Conservation (phyloP, 345 rosid genomes). For the Rhodamnia rubescens region DNA sequence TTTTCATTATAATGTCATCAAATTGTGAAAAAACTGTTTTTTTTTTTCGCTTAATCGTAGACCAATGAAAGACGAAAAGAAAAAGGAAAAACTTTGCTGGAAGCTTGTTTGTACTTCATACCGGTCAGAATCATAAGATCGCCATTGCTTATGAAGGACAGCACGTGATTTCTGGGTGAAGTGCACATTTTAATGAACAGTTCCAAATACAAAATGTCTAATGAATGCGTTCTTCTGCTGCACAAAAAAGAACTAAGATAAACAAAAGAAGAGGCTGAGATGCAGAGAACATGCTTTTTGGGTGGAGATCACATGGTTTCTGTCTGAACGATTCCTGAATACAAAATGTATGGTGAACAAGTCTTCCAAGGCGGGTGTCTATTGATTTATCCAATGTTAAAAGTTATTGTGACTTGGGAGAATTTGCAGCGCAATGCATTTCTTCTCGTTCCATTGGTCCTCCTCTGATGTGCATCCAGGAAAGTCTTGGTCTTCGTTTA, state of each 20-base stretch:
- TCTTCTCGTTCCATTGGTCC: no score
- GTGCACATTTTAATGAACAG: not conserved
- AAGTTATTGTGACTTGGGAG: no score
- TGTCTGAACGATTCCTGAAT: no score
- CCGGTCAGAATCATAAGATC: no score
- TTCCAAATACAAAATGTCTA: not conserved
- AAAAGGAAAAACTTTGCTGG: not conserved
- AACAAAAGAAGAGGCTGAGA: no score
- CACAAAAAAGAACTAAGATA: no score
- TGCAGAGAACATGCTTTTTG: no score
- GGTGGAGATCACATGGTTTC: no score
- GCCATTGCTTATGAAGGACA: not conserved
- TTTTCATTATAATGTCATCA: not conserved
- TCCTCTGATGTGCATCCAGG: not conserved
- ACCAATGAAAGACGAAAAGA: not conserved
- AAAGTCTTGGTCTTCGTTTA: not conserved
- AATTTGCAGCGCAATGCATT: no score
- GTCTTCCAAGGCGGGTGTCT: no score
- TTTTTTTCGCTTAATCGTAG: not conserved
- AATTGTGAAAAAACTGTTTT: not conserved
- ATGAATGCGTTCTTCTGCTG: not conserved
- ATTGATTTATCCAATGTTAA: no score
- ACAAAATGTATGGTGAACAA: no score
- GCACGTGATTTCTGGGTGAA: not conserved
- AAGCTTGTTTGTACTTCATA: not conserved